Conservation (phyloP, 768 basidiomycete genomes). For the Sarcomyxa edulis region DNA sequence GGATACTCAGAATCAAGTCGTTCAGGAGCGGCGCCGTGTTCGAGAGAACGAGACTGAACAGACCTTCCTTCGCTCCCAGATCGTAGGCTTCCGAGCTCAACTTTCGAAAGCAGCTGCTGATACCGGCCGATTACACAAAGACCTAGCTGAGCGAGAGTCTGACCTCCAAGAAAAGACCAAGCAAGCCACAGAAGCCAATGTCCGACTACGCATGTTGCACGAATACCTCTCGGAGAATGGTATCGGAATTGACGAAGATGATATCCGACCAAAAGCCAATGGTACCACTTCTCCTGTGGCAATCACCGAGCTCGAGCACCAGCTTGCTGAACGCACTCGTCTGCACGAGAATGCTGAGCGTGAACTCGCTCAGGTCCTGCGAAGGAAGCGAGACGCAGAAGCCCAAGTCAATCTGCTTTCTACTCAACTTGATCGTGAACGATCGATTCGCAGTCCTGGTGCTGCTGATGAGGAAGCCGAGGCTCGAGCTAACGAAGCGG, state of each 20-base stretch:
- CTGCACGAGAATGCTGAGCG: conserved; percentile 72
- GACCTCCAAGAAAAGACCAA: conserved; percentile 59
- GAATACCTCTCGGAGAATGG: conserved; percentile 88
- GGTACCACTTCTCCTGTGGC: conserved; percentile 34
- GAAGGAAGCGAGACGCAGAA: conserved; percentile 72
- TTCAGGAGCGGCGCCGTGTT: conserved; percentile 60
- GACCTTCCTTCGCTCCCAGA: conserved; percentile 62
- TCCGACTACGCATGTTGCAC: conserved; percentile 76
- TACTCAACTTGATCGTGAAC: conserved; percentile 60
- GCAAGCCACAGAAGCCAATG: conserved; percentile 60
- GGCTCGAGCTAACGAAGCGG: conserved; percentile 53
- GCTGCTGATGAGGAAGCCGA: conserved; percentile 24
- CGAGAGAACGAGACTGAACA: conserved; percentile 64
- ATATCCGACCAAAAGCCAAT: conserved; percentile 38
- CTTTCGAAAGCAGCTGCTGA: conserved; percentile 66
- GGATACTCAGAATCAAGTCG: conserved; percentile 58
- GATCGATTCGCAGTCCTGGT: conserved; percentile 52
- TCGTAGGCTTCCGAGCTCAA: conserved; percentile 69
- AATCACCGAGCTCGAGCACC: conserved; percentile 71
- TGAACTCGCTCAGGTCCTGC: conserved; percentile 61
- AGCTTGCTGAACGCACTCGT: conserved; percentile 67
- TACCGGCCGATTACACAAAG: conserved; percentile 63
- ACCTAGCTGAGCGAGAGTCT: conserved; percentile 59
- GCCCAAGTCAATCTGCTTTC: conserved; percentile 60
- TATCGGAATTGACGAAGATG: conserved; percentile 71